Conservation (phyloP, 2,329 filamentous ascomycete species). For the Fusarium dlaminii region DNA sequence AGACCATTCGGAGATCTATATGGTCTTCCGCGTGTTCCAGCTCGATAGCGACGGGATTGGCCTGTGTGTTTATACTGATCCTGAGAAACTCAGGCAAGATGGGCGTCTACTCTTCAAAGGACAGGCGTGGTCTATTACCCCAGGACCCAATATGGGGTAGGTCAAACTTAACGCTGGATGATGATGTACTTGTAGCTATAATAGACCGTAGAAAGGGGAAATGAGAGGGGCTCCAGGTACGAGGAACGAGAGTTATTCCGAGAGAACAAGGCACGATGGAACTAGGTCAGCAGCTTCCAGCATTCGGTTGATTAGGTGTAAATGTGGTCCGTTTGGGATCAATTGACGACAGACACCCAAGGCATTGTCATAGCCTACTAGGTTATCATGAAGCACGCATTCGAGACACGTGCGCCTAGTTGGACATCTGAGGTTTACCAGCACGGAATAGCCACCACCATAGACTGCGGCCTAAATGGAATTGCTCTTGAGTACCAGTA, state of each 20-base stretch:
- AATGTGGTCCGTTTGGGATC: too few relatives aligned
- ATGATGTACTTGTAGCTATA: too few relatives aligned
- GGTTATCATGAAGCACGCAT: too few relatives aligned
- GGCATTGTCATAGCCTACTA: too few relatives aligned
- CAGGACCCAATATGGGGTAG: neutral
- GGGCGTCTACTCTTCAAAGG: conserved; percentile 26
- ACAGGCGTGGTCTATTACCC: conserved; percentile 27
- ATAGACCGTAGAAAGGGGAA: too few relatives aligned
- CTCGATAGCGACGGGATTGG: conserved; percentile 14
- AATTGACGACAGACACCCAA: too few relatives aligned
- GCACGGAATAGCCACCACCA: neutral
- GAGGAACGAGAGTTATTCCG: too few relatives aligned
- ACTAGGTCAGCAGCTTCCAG: too few relatives aligned
- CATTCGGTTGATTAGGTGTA: too few relatives aligned
- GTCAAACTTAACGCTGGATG: neutral
- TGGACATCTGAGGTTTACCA: neutral
- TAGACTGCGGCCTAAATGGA: neutral
- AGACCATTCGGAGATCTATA: neutral
- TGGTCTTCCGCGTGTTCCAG: conserved; percentile 6
- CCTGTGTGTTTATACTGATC: conserved; percentile 27
- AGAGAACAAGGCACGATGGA: too few relatives aligned
- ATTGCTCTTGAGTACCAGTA: neutral
- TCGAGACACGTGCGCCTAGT: too few relatives aligned
- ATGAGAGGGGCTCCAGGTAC: too few relatives aligned
- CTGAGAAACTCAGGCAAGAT: conserved; percentile 25